Evolutionary conservation across 225 moss, liverwort and hornwort species (phyloP), one percentile per base, ranked within the genome.

Genomic region (Sphagnum tenellum): DNA sequence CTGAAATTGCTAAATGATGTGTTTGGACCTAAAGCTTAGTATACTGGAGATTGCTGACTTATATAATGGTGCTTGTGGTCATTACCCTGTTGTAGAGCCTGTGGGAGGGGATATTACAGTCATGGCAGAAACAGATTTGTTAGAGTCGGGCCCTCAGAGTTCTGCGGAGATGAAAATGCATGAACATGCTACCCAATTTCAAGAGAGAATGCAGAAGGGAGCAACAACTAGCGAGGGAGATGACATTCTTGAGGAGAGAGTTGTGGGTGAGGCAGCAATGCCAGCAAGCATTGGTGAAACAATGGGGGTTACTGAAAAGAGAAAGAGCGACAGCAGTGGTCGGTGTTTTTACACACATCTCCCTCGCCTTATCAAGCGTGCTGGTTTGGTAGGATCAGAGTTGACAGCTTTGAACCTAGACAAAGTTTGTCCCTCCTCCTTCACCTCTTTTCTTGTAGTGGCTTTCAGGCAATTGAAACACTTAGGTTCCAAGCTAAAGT

Each of bases 401-500:
- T 78, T 90, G 69, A 98, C 98, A 69, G 82, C 93, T 71, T 68
- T 93, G 77, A 90, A 98, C 64, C 67, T 93, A 77, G 98, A 98
- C 71, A 93, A 89, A 76, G 98, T 90, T 66, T 74, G 74, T 63
- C 65, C 29, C 29, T 29, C 29, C 29, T 29, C 29, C 29, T 29
- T 29, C 29, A 29, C 29, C 29, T 29, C 29, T 29, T 29, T 29
- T 29, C 29, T 29, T 29, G 29, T 29, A 29, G 29, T 29, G 29
- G 29, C 29, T 29, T 29, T 29, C 29, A 29, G 29, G 29, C 29
- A 29, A 29, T 29, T 29, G 29, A 29, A 29, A 29, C 29, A 29
- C 29, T 29, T 29, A 1, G 29, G 29, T 29, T 29, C 29, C 29
- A 29, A 29, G 29, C 29, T 29, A 29, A 29, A 29, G 29, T 29